These are phyloP conservation scores for Scedosporium boydii DNA, from an alignment of 2,329 filamentous ascomycete genomes.

Conservation along the genomic window DNA sequence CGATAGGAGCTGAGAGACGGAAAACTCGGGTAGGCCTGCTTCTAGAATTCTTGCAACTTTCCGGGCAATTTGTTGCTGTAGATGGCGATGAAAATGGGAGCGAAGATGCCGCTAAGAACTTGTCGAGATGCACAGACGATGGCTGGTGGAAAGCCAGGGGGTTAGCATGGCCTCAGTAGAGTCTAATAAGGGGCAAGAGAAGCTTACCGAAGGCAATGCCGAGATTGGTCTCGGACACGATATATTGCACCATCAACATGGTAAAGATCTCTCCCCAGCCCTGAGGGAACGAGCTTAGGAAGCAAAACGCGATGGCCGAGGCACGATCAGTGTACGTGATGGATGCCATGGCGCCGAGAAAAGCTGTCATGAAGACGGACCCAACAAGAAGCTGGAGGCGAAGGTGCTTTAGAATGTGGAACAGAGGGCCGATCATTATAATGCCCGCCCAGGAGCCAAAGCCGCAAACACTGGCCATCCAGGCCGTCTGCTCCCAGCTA, in stretches of 20 bases:
- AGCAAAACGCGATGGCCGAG: slow-evolving; percentile 11
- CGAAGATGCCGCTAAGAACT: slow-evolving; percentile 11
- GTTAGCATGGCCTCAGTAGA: too few species aligned
- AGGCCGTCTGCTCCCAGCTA: slow-evolving; percentile 17
- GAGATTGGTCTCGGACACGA: slow-evolving; percentile 11
- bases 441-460: slow-evolving; percentile 21
- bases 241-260: slow-evolving; percentile 14
- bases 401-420: slow-evolving; percentile 15
- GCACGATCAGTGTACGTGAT: slow-evolving; percentile 8
- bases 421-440: slow-evolving; percentile 15
- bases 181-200: too few species aligned
- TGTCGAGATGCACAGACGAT: slow-evolving; percentile 10
- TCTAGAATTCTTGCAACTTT: slow-evolving; percentile 8
- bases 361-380: slow-evolving; percentile 10
- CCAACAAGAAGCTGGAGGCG: slow-evolving; percentile 11
- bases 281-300: slow-evolving; percentile 11
- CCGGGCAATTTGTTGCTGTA: slow-evolving; percentile 12
- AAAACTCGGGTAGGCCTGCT: slow-evolving; percentile 10
- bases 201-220: slow-evolving; percentile 12
- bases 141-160: slow-evolving; percentile 3
- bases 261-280: slow-evolving; percentile 13
- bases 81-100: slow-evolving; percentile 9
- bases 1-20: background rate
- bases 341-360: slow-evolving; percentile 12
- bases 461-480: slow-evolving; percentile 18